Evolutionary conservation across 306 rosid genomes (phyloP).

Genomic region (Rosa lucieae): DNA sequence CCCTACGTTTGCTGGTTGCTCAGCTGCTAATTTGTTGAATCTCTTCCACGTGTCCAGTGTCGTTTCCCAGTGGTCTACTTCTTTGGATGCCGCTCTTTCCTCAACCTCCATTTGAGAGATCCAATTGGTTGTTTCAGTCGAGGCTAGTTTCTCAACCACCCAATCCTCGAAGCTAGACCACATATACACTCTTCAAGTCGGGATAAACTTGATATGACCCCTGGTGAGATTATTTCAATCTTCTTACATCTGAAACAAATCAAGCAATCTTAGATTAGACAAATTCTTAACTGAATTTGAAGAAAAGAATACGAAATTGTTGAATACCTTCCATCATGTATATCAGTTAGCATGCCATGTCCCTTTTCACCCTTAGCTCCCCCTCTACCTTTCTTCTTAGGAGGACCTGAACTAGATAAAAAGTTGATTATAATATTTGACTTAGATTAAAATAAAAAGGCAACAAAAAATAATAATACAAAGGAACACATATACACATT

Average conservation of each 20-base stretch:
- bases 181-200: slow-evolving; percentile 13
- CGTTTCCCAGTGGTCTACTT: background rate
- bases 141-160: background rate
- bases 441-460: no score
- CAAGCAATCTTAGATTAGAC: background rate
- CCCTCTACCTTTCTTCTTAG: no score
- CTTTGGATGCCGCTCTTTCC: no score
- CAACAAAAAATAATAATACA: no score
- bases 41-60: background rate
- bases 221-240: background rate
- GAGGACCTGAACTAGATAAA: no score
- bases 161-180: background rate
- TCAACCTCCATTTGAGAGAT: background rate
- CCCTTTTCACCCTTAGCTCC: no score
- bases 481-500: no score
- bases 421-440: no score
- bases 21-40: background rate
- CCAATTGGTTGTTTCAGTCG: background rate
- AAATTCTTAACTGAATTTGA: background rate
- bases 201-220: background rate
- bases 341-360: no score
- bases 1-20: background rate
- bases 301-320: no score
- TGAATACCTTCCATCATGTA: no score
- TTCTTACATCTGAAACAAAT: background rate